Conservation (phyloP, 139 green algal species). For the Penium margaritaceum region DNA sequence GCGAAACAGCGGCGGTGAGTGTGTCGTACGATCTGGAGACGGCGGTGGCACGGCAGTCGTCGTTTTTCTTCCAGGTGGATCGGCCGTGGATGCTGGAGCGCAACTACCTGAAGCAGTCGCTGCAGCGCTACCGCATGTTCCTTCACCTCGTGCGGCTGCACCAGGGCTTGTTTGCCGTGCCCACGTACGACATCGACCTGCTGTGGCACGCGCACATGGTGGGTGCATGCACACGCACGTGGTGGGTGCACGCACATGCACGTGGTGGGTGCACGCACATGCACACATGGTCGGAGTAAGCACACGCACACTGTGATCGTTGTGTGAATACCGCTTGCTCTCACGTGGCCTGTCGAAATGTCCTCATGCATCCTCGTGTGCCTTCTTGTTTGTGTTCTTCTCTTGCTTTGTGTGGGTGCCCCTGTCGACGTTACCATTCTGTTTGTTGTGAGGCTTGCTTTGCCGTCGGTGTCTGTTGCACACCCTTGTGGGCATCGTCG, state of each 20-base stretch:
- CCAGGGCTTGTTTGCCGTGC: constrained; percentile 9
- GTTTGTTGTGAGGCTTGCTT: too few relatives aligned
- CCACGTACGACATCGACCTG: constrained; percentile 38
- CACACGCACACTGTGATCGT: too few relatives aligned
- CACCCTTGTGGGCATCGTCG: too few relatives aligned
- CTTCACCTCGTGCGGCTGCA: constrained; percentile 5
- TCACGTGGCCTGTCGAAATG: too few relatives aligned
- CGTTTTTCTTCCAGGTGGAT: not conserved
- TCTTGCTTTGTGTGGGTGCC: too few relatives aligned
- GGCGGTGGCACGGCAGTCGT: not conserved
- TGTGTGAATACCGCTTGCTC: too few relatives aligned
- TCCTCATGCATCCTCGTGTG: too few relatives aligned
- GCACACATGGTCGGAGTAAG: not conserved
- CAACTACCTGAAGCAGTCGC: not conserved
- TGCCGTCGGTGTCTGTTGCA: too few relatives aligned
- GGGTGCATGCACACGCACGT: not conserved
- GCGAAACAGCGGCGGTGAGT: too few relatives aligned
- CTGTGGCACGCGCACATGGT: constrained; percentile 39
- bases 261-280: not conserved
- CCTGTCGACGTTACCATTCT: too few relatives aligned
- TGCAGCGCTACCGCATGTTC: constrained; percentile 28
- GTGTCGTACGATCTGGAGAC: not conserved
- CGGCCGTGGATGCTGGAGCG: not conserved
- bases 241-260: not conserved
- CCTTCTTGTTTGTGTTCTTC: too few relatives aligned